Evolutionary conservation across 345 rosid genomes (phyloP).

Genomic region (Euphorbia tirucalli): DNA sequence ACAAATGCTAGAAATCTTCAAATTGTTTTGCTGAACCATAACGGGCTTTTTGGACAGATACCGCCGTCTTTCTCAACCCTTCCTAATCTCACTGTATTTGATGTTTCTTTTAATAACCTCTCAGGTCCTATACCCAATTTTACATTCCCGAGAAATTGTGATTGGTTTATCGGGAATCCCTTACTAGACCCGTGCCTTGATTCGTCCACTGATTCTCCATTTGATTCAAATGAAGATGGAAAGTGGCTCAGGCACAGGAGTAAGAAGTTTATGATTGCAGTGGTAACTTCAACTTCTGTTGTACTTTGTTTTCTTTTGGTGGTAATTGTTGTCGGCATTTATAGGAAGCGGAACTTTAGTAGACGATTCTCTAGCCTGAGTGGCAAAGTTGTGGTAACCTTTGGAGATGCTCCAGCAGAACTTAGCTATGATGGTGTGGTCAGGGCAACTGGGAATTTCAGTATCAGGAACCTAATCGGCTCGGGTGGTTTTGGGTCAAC

Average conservation of each 20-base stretch:
- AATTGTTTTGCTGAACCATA: slow-evolving; percentile 43
- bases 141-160: slow-evolving; percentile 34
- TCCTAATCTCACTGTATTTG: slow-evolving; percentile 33
- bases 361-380: slow-evolving; percentile 28
- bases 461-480: slow-evolving; percentile 54
- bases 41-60: slow-evolving; percentile 52
- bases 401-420: slow-evolving; percentile 52
- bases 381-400: slow-evolving; percentile 50
- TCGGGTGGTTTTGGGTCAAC: slow-evolving; percentile 72
- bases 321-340: slow-evolving; percentile 20
- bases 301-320: slow-evolving; percentile 28
- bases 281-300: slow-evolving; percentile 36
- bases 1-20: slow-evolving; percentile 41
- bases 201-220: slow-evolving; percentile 14
- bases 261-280: slow-evolving; percentile 28
- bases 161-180: slow-evolving; percentile 38
- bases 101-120: slow-evolving; percentile 57
- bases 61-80: slow-evolving; percentile 49
- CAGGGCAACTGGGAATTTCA: slow-evolving; percentile 56
- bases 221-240: slow-evolving; percentile 23
- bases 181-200: slow-evolving; percentile 35
- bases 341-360: slow-evolving; percentile 31
- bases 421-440: slow-evolving; percentile 53
- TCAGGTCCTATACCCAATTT: slow-evolving; percentile 51
- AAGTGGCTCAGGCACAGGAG: slow-evolving; percentile 21